Base-by-base conservation (phyloP, 441 rosid species). In the Macaranga tanarius region DNA sequence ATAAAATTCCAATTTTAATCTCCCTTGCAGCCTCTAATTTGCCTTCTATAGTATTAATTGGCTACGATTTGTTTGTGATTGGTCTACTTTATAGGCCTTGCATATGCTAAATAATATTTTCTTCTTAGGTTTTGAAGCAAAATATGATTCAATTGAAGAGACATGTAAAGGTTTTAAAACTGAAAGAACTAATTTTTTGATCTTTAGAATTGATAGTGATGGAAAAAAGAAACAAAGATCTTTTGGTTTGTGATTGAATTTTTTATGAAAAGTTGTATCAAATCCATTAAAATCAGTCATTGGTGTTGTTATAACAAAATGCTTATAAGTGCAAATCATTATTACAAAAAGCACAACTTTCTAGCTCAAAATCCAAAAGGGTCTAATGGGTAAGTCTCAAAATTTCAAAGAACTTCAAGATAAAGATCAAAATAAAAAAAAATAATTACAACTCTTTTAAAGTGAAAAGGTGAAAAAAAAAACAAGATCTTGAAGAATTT, bases 81-180 rank as follows among this genome's bases (percentile, higher is more conserved):
- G n/a, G 40, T 92, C 97, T 0, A 95, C 97, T 75, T 89, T 97
- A 34, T 88, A 92, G 2, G 97, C 99, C 62, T 84, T 75, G 73
- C 99, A 92, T 66, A 80, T 85, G 72, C 77, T 67, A 83, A 75
- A 70, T 26, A 82, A 66, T 26, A 82, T 62, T 62, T 70, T 78
- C 22, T 40, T 28, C 31, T 28, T 3, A 28, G 31, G 31, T 3
- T 28, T 76, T 62, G 34, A n/a, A 15, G 75, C 15, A 34, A 83
- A 52, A 67, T 67, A 76, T 57, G 77, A 42, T 55, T 76, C 73
- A 47, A 80, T 68, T 23, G 88, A 77, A 0, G 86, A 80, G 64
- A 94, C 74, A 69, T 85, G 90, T 47, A 94, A 65, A 5, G 96
- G 75, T 62, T 83, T 90, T 1, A 87, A 81, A 7, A 90, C 31